Percentiles rank a stretch among this genome's conserved stretches.
These are phyloP conservation scores for Endocladia muricata DNA, from an alignment of 31 red algal species.

Conservation along the genomic window DNA sequence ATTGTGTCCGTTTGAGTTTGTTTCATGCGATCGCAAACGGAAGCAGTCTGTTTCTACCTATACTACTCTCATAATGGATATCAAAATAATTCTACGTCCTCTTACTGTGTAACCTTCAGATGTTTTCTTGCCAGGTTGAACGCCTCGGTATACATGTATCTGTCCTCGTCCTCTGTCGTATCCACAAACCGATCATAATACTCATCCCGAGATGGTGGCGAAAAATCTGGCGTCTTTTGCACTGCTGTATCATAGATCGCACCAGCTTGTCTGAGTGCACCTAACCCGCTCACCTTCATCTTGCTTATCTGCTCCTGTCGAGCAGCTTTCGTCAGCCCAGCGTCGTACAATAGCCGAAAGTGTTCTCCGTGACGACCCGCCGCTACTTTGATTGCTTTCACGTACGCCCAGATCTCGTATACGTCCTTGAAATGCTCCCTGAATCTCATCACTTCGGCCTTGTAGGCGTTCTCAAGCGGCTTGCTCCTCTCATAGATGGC, in stretches of 20 bases:
- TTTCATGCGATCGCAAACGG: no score
- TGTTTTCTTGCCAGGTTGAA: constrained; percentile 14
- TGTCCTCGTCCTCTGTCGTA: constrained; percentile 21
- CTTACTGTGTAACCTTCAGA: neutral
- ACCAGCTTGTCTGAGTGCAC: neutral
- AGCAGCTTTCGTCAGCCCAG: neutral
- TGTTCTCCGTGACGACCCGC: neutral
- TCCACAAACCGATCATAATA: constrained; percentile 34
- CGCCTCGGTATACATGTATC: neutral
- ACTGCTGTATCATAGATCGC: neutral
- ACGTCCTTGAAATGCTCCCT: constrained; percentile 5
- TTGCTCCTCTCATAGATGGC: constrained; percentile 8
- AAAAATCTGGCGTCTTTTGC: neutral
- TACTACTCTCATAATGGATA: no score
- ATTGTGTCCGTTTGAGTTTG: no score
- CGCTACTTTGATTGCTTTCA: neutral
- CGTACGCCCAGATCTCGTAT: constrained; percentile 5
- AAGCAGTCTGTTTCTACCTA: no score
- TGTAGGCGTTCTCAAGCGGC: neutral
- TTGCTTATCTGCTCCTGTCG: neutral
- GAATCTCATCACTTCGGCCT: constrained; percentile 1
- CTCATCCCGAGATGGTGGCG: constrained; percentile 11
- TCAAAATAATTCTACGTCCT: no score
- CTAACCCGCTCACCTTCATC: neutral
- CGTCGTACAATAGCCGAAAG: constrained; percentile 1